Percentiles rank a stretch among this genome's conserved stretches.
Evolutionary conservation across 805 yeast species (phyloP).

Genomic region (Candida boleticola): DNA sequence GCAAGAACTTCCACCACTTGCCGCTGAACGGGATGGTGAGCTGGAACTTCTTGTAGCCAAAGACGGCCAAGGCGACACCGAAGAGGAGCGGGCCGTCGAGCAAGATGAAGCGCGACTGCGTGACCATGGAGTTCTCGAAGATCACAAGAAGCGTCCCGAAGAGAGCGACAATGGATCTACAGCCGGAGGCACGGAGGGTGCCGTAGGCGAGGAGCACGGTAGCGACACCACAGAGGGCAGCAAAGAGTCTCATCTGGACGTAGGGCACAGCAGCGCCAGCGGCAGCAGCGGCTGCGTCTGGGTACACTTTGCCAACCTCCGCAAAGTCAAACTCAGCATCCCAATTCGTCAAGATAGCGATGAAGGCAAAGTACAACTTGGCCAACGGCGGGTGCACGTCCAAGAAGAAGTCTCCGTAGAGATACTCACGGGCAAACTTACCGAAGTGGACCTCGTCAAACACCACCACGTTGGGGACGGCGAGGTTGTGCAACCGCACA

Average conservation of each 20-base stretch:
- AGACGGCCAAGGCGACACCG: slow-evolving; percentile 47
- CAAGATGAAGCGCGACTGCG: slow-evolving; percentile 53
- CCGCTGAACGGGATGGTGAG: slow-evolving; percentile 41
- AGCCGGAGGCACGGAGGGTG: slow-evolving; percentile 54
- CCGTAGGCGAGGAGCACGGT: slow-evolving; percentile 52
- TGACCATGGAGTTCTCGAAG: slow-evolving; percentile 64
- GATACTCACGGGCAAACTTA: slow-evolving; percentile 41
- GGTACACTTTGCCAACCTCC: slow-evolving; percentile 44
- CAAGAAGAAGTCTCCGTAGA: slow-evolving; percentile 59
- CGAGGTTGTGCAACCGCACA: slow-evolving; percentile 31
- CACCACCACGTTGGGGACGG: slow-evolving; percentile 39
- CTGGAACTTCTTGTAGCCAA: slow-evolving; percentile 50
- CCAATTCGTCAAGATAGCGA: slow-evolving; percentile 53
- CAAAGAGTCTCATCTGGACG: slow-evolving; percentile 53
- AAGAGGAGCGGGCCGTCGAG: slow-evolving; percentile 46
- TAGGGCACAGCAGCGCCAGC: slow-evolving; percentile 36
- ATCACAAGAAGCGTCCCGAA: slow-evolving; percentile 51
- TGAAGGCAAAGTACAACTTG: slow-evolving; percentile 54
- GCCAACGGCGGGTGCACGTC: slow-evolving; percentile 76
- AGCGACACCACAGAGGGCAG: slow-evolving; percentile 54
- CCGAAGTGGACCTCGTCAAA: slow-evolving; percentile 49
- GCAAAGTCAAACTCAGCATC: slow-evolving; percentile 40
- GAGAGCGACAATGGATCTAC: slow-evolving; percentile 48
- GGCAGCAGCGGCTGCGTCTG: slow-evolving; percentile 9
- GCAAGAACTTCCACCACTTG: slow-evolving; percentile 53